A percentile compares a stretch with the other conserved stretches of the same genome.
These are phyloP conservation scores for Boletus insuetus DNA, from an alignment of 768 basidiomycete species.

Conservation along the genomic window DNA sequence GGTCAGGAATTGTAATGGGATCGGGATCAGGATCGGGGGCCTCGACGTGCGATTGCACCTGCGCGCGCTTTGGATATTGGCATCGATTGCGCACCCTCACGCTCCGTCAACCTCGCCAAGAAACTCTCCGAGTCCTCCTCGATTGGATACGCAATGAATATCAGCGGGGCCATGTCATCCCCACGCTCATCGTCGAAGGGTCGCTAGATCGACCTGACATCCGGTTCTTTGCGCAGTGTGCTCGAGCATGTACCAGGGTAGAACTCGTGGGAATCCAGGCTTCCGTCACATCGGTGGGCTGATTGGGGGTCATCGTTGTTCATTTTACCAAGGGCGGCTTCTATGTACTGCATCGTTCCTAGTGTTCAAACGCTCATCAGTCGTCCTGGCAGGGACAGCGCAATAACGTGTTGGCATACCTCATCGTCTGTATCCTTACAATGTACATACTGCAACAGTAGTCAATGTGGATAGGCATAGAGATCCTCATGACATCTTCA, in stretches of 20 bases:
- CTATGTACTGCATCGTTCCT: background rate
- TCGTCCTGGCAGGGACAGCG: background rate
- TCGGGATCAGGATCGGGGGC: background rate
- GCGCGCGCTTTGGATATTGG: slow-evolving; percentile 14
- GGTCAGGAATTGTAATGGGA: background rate
- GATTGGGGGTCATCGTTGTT: background rate
- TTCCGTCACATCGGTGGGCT: background rate
- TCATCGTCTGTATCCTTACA: slow-evolving; percentile 5
- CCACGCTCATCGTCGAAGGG: slow-evolving; percentile 20
- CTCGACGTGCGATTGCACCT: slow-evolving; percentile 1
- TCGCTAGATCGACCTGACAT: slow-evolving; percentile 15
- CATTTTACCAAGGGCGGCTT: too few species aligned
- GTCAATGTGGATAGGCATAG: too few species aligned
- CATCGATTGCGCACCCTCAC: slow-evolving; percentile 18
- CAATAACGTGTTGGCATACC: background rate
- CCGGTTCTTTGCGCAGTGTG: slow-evolving; percentile 12
- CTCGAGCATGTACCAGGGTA: slow-evolving; percentile 10
- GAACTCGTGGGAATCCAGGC: slow-evolving; percentile 10
- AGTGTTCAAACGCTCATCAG: background rate
- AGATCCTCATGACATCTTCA: background rate
- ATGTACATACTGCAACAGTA: slow-evolving; percentile 6
- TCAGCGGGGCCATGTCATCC: slow-evolving; percentile 5
- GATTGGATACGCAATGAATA: slow-evolving; percentile 22
- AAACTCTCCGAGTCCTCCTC: slow-evolving; percentile 16
- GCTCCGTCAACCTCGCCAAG: slow-evolving; percentile 22